Base-by-base conservation (phyloP, 1,284 basidiomycete species). In the Neonothopanus nambi region DNA sequence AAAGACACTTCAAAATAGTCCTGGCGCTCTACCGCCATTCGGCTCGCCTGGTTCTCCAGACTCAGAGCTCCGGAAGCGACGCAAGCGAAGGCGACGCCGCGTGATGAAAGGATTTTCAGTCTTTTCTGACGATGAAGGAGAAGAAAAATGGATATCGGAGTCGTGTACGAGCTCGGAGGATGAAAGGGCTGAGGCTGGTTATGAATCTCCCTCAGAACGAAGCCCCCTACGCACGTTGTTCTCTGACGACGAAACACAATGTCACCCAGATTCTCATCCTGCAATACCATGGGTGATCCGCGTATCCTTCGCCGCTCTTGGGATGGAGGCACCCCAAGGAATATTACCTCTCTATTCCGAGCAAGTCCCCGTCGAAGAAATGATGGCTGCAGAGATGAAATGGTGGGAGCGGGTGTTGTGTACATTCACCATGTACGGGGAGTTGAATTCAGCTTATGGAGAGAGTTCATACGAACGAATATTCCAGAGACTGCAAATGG, bases 391-490 rank as follows among this genome's bases (percentile, higher is more conserved):
- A 63, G 6, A 58, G 59, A 6, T 65, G 62, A 71, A 72, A 11
- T 48, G 68, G 50, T 51, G 68, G 36, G 78, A 82, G 59, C 61
- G 67, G 3, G 39, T 76, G 1, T 60, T 87, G 1, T 73, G 80
- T 17, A 64, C 70, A 1, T 79, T 86, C 56, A 80, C 84, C 0
- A 70, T 78, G 43, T 86, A 85, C 53, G 67, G 69, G 2, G 80
- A 82, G 48, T 65, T 88, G 12, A 50, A 37, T 24, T 47, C 51
- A 20, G 51, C 40, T 24, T 40, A 30, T 18, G 48, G 48, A 30
- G 38, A 48, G 23, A 11, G 18, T 13, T 12, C 23, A 28, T 83
- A 74, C 50, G 80, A 83, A 49, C 63, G 63, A 17, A 64, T 83
- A 4, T 73, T 74, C 48, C 40, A 55, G n/a, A 57, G 70, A 30